Evolutionary conservation across 805 yeast species (phyloP).

Genomic region (Nakazawaea wickerhamii): DNA sequence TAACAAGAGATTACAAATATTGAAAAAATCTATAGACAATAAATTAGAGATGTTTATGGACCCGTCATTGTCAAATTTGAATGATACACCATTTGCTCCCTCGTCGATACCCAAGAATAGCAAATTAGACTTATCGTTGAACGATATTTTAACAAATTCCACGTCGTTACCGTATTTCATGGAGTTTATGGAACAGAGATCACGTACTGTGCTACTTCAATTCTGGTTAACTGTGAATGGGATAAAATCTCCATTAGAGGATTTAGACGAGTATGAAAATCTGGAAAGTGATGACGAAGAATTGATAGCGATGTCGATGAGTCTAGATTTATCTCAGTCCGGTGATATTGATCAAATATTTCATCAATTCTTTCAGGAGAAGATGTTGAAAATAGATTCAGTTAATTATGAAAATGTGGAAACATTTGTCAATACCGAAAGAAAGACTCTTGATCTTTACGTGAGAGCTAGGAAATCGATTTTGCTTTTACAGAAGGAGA

Average conservation of each 20-base stretch:
- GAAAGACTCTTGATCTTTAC: conserved; percentile 30
- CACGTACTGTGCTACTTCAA: conserved; percentile 42
- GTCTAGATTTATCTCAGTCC: conserved; percentile 37
- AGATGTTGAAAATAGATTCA: conserved; percentile 24
- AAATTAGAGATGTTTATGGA: conserved; percentile 14
- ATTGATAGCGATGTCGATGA: conserved; percentile 24
- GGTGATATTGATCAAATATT: conserved; percentile 52
- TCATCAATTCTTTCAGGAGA: conserved; percentile 32
- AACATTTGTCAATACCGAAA: conserved; percentile 26
- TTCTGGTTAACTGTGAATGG: conserved; percentile 66
- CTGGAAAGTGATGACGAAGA: conserved; percentile 25
- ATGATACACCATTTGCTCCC: background rate
- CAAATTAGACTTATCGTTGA: conserved; percentile 27
- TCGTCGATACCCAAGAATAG: conserved; percentile 6
- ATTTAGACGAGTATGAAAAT: conserved; percentile 23
- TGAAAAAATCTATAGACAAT: conserved; percentile 20
- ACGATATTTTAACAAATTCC: conserved; percentile 43
- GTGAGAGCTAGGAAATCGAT: conserved; percentile 52
- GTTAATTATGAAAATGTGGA: conserved; percentile 30
- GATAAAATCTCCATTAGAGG: conserved; percentile 70
- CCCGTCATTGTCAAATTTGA: background rate
- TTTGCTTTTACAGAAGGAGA: conserved; percentile 51
- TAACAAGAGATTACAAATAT: conserved; percentile 17
- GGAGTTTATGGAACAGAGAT: conserved; percentile 50
- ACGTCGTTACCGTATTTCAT: conserved; percentile 42